Conservation (phyloP, 1,284 basidiomycete species). For the Fomitopsis schrenkii region DNA sequence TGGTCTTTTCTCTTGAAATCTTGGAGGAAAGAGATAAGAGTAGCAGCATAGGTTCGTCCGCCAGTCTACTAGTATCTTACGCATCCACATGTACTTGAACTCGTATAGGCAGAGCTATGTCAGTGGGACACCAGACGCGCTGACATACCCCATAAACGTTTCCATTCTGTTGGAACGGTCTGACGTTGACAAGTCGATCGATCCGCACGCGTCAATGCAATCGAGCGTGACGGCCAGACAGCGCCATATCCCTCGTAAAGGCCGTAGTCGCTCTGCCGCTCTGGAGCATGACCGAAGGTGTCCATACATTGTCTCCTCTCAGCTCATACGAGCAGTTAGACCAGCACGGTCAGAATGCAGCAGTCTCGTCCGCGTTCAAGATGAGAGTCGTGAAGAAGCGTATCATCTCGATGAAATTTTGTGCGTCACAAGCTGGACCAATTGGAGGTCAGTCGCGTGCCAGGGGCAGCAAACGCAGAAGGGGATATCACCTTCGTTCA, state of each 20-base stretch:
- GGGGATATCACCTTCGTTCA: constrained; percentile 34
- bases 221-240: not conserved
- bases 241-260: not conserved
- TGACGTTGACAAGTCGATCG: not conserved
- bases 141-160: too few relatives aligned
- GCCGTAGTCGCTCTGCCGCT: too few relatives aligned
- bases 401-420: constrained; percentile 39
- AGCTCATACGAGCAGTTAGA: too few relatives aligned
- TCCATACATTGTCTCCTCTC: too few relatives aligned
- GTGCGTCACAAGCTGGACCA: constrained; percentile 30
- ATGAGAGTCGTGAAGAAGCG: constrained; percentile 44
- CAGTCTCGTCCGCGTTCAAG: constrained; percentile 42
- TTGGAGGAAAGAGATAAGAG: too few relatives aligned
- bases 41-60: too few relatives aligned
- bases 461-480: not conserved
- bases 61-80: too few relatives aligned
- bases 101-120: too few relatives aligned
- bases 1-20: too few relatives aligned
- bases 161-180: not conserved
- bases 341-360: constrained; percentile 9
- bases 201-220: not conserved
- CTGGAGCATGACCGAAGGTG: too few relatives aligned
- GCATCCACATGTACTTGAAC: too few relatives aligned
- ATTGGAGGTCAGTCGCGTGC: constrained; percentile 3
- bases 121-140: too few relatives aligned